These are phyloP conservation scores for Vitellaria paradoxa DNA, from an alignment of 179 eudicot species.

Conservation along the genomic window DNA sequence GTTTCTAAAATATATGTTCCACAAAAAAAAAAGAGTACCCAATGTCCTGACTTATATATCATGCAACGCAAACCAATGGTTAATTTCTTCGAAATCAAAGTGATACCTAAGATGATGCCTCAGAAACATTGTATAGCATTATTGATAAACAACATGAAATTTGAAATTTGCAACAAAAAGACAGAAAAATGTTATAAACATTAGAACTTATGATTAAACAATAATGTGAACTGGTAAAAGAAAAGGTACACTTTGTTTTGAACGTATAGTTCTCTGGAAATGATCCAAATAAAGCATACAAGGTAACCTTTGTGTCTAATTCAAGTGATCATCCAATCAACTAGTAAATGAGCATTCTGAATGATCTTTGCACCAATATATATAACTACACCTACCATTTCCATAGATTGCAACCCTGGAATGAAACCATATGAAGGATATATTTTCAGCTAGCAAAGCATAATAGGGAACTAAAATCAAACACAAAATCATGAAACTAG, in stretches of 20 bases:
- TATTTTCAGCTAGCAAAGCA: neutral
- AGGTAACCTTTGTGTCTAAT: constrained; percentile 83
- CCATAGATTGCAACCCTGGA: too few relatives aligned
- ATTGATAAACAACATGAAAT: neutral
- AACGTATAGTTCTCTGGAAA: constrained; percentile 97
- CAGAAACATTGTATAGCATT: neutral
- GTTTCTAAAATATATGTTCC: constrained; percentile 49
- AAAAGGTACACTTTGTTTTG: too few relatives aligned
- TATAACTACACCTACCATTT: too few relatives aligned
- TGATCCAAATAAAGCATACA: constrained; percentile 95
- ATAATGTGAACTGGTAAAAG: too few relatives aligned
- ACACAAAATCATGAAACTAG: constrained; percentile 8
- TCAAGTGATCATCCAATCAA: constrained; percentile 97
- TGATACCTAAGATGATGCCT: too few relatives aligned
- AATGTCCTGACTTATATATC: constrained; percentile 8
- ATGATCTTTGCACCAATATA: too few relatives aligned
- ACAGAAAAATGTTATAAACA: neutral
- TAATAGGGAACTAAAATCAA: constrained; percentile 5
- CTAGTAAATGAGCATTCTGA: constrained; percentile 91
- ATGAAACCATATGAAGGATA: constrained; percentile 7
- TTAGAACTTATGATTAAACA: constrained; percentile 31
- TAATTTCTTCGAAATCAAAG: neutral
- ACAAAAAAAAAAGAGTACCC: neutral
- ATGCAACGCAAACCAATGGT: neutral
- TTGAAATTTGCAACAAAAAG: neutral